Evolutionary conservation across 345 rosid species (phyloP), one percentile per base, ranked within the genome.

Genomic region (Eucalyptus sp.): DNA sequence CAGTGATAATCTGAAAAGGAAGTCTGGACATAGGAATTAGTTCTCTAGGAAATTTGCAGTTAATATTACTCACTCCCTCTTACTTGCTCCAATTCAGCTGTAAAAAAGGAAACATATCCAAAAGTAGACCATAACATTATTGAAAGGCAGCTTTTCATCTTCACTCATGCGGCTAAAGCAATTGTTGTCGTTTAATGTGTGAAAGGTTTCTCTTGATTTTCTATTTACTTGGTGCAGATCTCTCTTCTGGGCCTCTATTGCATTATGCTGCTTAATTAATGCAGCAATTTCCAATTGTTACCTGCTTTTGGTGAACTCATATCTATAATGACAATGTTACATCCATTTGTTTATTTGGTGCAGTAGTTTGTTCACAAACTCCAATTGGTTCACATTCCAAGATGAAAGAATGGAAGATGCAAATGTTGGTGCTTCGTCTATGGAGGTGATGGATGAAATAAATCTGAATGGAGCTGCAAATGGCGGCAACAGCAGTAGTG

Each of bases 341-440:
- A 54, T 49, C 71, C 46, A 56, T 56, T 79, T 80, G 87, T 60
- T 89, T 88, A 79, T 54, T 37, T 66, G 43, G 81, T 91, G 94
- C 93, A 86, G 94, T 94, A 97, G 96, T 91, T 93, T 97, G 62
- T 97, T 98, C 93, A 96, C 99, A 89, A 96, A 96, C 90, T 96
- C 99, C 87, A 92, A 98, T 92, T 98, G 99, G 99, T 98, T 98
- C 93, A 96, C 99, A 24, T 98, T 95, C 93, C 97, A 96, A 95
- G 99, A 97, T 22, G 96, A 97, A 27, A 94, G 95, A 90, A 89
- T 92, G 56, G 95, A 92, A 87, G 90, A 90, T 88, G 94, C 95
- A 88, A 92, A 95, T 87, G 88, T 89, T 33, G 94, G 95, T 81
- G 90, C 91, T 22, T 93, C 96, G 14, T 92, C 96, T 48, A 81